A percentile compares a stretch with the other conserved stretches of the same genome.
These are phyloP conservation scores for Diaporthe humulicola DNA, from an alignment of 2,329 filamentous ascomycete genomes.

Conservation along the genomic window DNA sequence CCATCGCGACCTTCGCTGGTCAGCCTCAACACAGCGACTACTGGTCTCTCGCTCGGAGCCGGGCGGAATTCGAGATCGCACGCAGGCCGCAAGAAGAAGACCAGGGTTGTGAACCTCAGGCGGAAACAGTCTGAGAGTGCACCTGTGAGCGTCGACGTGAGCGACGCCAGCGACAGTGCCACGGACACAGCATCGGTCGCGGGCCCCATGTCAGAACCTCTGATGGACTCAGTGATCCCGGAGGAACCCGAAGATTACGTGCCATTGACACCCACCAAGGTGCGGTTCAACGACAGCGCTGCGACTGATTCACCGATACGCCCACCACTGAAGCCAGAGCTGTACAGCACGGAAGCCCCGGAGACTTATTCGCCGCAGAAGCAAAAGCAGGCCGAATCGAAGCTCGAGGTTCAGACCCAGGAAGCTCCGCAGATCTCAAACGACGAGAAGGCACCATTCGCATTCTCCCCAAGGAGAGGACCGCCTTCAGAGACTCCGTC, in stretches of 20 bases:
- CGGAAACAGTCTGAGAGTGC: constrained; percentile 66
- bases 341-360: constrained; percentile 47
- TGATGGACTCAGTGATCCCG: constrained; percentile 67
- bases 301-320: constrained; percentile 47
- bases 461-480: constrained; percentile 49
- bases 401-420: constrained; percentile 40
- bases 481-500: constrained; percentile 64
- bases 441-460: constrained; percentile 49
- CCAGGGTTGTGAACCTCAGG: constrained; percentile 84
- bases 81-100: constrained; percentile 83
- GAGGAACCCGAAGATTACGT: constrained; percentile 70
- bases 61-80: constrained; percentile 71
- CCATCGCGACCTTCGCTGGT: constrained; percentile 74
- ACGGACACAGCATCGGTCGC: constrained; percentile 69
- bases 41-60: constrained; percentile 74
- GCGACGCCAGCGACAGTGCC: constrained; percentile 59
- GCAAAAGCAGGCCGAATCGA: background rate
- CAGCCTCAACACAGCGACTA: constrained; percentile 71
- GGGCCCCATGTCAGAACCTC: constrained; percentile 72
- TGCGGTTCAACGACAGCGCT: constrained; percentile 55
- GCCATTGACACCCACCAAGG: constrained; percentile 51
- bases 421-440: constrained; percentile 45
- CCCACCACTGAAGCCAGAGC: constrained; percentile 51
- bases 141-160: constrained; percentile 56
- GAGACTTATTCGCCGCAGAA: constrained; percentile 7